A percentile compares a stretch with the other conserved stretches of the same genome.
These are phyloP conservation scores for Lasiodiplodia hormozganensis DNA, from an alignment of 2,329 filamentous ascomycete species.

Conservation along the genomic window DNA sequence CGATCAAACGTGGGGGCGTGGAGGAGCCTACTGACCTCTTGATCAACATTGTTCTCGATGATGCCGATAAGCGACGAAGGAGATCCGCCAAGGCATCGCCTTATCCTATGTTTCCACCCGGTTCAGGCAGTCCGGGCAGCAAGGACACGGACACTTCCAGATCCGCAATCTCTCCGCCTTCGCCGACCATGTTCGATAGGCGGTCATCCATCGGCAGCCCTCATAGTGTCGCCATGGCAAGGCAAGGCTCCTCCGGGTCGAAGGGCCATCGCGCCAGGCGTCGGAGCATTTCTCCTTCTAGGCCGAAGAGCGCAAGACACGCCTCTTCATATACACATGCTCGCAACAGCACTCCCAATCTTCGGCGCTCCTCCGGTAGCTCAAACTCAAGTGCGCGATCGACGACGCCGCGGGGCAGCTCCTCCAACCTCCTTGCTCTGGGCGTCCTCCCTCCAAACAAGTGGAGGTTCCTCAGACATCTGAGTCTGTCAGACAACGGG, in stretches of 20 bases:
- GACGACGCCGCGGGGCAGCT: constrained; percentile 67
- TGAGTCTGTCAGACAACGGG: constrained; percentile 90
- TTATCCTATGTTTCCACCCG: constrained; percentile 77
- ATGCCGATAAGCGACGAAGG: constrained; percentile 89
- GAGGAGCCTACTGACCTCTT: constrained; percentile 91
- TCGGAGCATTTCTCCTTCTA: constrained; percentile 81
- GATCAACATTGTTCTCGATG: constrained; percentile 92
- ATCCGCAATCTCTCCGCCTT: constrained; percentile 64
- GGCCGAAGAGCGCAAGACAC: constrained; percentile 78
- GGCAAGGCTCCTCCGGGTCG: constrained; percentile 63
- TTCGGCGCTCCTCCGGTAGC: constrained; percentile 89
- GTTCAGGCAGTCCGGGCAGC: constrained; percentile 66
- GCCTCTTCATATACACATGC: constrained; percentile 68
- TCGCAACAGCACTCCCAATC: constrained; percentile 72
- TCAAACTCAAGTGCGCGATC: constrained; percentile 78
- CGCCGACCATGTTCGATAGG: constrained; percentile 45
- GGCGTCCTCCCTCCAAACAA: constrained; percentile 82
- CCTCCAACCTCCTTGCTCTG: constrained; percentile 76
- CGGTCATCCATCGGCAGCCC: constrained; percentile 58
- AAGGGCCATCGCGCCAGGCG: constrained; percentile 55
- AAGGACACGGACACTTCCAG: constrained; percentile 71
- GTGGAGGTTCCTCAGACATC: constrained; percentile 92
- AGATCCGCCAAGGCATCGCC: constrained; percentile 85
- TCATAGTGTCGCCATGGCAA: constrained; percentile 55
- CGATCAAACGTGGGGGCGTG: constrained; percentile 83